These are phyloP conservation scores for Mycosphaerella sp. DNA, from an alignment of 2,329 filamentous ascomycete genomes.

Conservation along the genomic window DNA sequence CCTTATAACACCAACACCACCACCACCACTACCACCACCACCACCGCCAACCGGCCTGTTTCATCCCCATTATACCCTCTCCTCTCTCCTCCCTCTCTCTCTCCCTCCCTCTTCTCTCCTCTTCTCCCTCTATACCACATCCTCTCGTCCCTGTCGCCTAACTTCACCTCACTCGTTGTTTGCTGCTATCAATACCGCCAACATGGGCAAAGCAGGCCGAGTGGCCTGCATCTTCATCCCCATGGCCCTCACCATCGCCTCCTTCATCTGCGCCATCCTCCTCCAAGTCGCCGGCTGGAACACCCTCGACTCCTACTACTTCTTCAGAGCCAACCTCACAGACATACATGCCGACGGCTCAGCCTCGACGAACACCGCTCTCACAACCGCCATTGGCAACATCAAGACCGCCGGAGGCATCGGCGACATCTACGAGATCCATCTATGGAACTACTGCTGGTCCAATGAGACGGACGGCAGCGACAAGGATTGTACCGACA, in stretches of 20 bases:
- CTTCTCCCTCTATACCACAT: not conserved
- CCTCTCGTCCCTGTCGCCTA: too few species aligned
- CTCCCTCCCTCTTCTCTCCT: not conserved
- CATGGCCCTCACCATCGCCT: constrained; percentile 71
- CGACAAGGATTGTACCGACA: constrained; percentile 59
- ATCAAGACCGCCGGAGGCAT: constrained; percentile 45
- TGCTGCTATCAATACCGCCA: constrained; percentile 19
- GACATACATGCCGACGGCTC: constrained; percentile 27
- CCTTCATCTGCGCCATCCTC: constrained; percentile 61
- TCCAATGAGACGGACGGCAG: constrained; percentile 44
- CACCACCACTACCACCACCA: too few species aligned
- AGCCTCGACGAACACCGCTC: constrained; percentile 29
- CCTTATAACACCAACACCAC: too few species aligned
- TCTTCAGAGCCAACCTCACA: constrained; percentile 44
- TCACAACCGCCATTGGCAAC: constrained; percentile 36
- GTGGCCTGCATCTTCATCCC: constrained; percentile 83
- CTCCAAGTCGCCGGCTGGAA: constrained; percentile 54
- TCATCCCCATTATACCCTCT: too few species aligned
- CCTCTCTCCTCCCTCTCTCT: not conserved
- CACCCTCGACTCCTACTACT: constrained; percentile 48
- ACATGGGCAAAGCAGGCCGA: constrained; percentile 68
- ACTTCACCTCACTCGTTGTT: not conserved
- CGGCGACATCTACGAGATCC: constrained; percentile 71
- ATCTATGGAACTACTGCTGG: constrained; percentile 81
- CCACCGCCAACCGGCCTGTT: too few species aligned